phyloP scores from a whole-genome alignment of 352 stramenopile genomes.

The Pythium biforme region DNA sequence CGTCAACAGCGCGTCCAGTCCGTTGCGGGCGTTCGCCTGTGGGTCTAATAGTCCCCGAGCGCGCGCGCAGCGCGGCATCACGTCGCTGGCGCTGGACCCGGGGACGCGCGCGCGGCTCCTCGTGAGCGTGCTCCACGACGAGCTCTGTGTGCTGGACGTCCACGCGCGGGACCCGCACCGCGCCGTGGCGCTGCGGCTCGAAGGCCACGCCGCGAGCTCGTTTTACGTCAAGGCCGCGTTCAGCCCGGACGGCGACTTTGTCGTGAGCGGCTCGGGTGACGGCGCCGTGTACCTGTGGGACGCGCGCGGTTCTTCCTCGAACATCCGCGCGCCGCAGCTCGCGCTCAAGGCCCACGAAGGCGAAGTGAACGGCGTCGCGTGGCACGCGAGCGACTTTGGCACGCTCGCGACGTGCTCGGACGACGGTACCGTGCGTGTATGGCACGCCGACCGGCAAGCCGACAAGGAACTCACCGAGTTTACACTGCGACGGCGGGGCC shows the following conservation, averaged over 20 bases:
- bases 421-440: constrained; percentile 50
- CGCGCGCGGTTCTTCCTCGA: not conserved
- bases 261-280: constrained; percentile 52
- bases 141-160: constrained; percentile 53
- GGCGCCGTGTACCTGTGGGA: constrained; percentile 65
- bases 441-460: not conserved
- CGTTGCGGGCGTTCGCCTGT: constrained; percentile 44
- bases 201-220: constrained; percentile 51
- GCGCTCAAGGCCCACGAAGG: constrained; percentile 60
- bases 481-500: not conserved
- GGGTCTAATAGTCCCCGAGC: constrained; percentile 27
- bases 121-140: constrained; percentile 63
- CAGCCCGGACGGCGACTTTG: constrained; percentile 60
- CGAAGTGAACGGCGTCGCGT: constrained; percentile 71
- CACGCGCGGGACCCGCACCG: constrained; percentile 14
- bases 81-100: constrained; percentile 42
- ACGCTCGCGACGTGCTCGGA: constrained; percentile 60
- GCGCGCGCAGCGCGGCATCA: constrained; percentile 50
- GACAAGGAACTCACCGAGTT: not conserved
- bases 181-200: constrained; percentile 32
- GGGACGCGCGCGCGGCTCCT: constrained; percentile 38
- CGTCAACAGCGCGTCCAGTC: constrained; percentile 21
- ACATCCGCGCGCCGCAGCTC: constrained; percentile 26
- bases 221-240: constrained; percentile 69
- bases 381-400: constrained; percentile 48